Evolutionary conservation across 495 filamentous ascomycete species (phyloP).

Genomic region (Podospora pseudocomata): DNA sequence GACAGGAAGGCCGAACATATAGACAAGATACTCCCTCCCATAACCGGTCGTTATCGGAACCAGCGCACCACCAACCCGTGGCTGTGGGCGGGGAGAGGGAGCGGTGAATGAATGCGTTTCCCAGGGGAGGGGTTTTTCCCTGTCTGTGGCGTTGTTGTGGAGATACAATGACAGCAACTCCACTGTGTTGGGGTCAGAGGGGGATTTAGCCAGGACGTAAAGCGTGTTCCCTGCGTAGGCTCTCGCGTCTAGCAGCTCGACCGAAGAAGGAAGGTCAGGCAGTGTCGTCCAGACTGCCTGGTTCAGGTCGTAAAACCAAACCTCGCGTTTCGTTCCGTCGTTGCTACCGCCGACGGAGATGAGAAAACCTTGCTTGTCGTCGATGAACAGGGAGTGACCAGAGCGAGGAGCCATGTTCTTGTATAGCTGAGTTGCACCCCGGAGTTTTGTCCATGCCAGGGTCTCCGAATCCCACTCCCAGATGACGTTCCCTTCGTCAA

Average conservation of each 20-base stretch:
- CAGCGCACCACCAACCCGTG: conserved; percentile 42
- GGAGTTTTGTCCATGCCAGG: conserved; percentile 33
- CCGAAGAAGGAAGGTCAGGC: conserved; percentile 31
- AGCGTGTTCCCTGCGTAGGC: conserved; percentile 42
- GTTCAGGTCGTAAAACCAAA: conserved; percentile 47
- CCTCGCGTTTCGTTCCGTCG: conserved; percentile 28
- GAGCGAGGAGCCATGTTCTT: conserved; percentile 22
- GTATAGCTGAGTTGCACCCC: conserved; percentile 22
- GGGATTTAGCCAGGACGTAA: conserved; percentile 38
- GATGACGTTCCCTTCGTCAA: conserved; percentile 43
- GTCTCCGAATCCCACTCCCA: conserved; percentile 48
- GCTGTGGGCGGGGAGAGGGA: conserved; percentile 43
- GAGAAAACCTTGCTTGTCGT: conserved; percentile 33
- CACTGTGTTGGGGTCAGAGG: conserved; percentile 25
- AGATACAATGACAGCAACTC: conserved; percentile 42
- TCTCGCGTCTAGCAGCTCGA: conserved; percentile 29
- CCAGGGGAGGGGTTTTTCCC: conserved; percentile 38
- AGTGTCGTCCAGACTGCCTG: conserved; percentile 44
- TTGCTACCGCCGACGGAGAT: conserved; percentile 40
- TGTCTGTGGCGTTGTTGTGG: conserved; percentile 27
- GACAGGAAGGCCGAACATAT: conserved; percentile 44
- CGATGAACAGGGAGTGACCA: conserved; percentile 28
- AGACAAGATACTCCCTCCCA: conserved; percentile 51
- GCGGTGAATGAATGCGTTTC: conserved; percentile 43
- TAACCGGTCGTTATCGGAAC: conserved; percentile 48